These are phyloP conservation scores for Corchorus capsularis DNA, from an alignment of 345 rosid species.

Conservation along the genomic window DNA sequence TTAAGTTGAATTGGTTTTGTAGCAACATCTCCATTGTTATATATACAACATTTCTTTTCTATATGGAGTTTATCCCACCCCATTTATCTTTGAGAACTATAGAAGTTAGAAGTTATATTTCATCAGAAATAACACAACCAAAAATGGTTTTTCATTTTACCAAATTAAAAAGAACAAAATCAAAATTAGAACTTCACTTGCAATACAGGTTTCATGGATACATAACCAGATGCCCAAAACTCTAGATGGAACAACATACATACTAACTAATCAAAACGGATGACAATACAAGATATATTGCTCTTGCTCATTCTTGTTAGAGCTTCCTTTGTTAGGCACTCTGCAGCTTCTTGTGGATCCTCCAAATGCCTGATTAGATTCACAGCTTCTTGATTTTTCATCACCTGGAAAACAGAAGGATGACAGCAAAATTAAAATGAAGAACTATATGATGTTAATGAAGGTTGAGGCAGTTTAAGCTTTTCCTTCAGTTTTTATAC, in stretches of 20 bases:
- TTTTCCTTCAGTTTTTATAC: background rate
- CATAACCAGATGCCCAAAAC: background rate
- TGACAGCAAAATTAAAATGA: background rate
- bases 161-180: no score
- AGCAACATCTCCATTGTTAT: background rate
- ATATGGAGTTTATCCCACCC: no score
- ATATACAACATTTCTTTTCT: no score
- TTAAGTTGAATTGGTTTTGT: background rate
- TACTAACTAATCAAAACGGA: constrained; percentile 46
- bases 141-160: no score
- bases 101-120: no score
- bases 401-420: constrained; percentile 43
- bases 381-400: constrained; percentile 78
- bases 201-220: background rate
- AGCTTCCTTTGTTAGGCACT: constrained; percentile 71
- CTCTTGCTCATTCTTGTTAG: constrained; percentile 56
- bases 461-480: background rate
- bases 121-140: no score
- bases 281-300: constrained; percentile 60
- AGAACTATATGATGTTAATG: background rate
- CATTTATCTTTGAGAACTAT: no score
- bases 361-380: constrained; percentile 58
- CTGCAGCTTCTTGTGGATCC: constrained; percentile 71
- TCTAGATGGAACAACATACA: background rate
- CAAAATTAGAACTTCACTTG: background rate